Percentiles rank a stretch among this genome's conserved stretches.
Conservation (phyloP, 2,329 filamentous ascomycete species). For the Neofusicoccum cordaticola region DNA sequence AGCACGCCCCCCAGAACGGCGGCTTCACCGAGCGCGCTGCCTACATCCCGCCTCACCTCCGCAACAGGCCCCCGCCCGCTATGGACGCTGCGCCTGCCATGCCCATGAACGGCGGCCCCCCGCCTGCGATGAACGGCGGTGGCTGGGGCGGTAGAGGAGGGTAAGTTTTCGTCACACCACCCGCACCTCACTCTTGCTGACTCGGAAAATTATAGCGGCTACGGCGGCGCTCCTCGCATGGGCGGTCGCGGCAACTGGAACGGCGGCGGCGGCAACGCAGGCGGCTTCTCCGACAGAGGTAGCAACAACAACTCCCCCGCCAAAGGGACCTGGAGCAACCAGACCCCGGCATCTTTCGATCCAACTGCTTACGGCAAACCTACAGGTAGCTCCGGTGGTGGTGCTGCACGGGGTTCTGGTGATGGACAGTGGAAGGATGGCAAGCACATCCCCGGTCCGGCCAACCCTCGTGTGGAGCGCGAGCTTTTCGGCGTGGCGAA, state of each 20-base stretch:
- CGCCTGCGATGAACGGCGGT: conserved; percentile 9
- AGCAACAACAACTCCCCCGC: conserved; percentile 28
- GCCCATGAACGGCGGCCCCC: conserved; percentile 48
- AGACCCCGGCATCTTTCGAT: conserved; percentile 54
- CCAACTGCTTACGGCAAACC: conserved; percentile 61
- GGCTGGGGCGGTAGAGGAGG: conserved; percentile 15
- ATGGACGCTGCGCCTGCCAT: conserved; percentile 44
- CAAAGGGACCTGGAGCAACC: conserved; percentile 43
- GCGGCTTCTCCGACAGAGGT: conserved; percentile 49
- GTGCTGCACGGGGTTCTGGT: conserved; percentile 74
- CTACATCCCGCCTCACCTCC: conserved; percentile 85
- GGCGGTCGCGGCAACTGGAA: conserved; percentile 48
- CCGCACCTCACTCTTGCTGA: neutral
- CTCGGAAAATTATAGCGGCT: neutral
- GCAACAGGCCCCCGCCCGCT: conserved; percentile 43
- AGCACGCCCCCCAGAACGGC: conserved; percentile 52
- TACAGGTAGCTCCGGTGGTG: conserved; percentile 48
- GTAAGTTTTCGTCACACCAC: neutral
- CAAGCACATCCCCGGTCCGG: conserved; percentile 88
- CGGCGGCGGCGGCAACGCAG: conserved; percentile 46
- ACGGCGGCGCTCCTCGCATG: conserved; percentile 38
- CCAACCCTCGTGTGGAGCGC: conserved; percentile 86
- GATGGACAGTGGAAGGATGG: conserved; percentile 96
- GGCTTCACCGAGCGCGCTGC: conserved; percentile 60
- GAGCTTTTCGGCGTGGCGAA: conserved; percentile 91